Evolutionary conservation across 1,139 yeast genomes (phyloP).

Genomic region (Hemisphaericaspora lyxosophila): DNA sequence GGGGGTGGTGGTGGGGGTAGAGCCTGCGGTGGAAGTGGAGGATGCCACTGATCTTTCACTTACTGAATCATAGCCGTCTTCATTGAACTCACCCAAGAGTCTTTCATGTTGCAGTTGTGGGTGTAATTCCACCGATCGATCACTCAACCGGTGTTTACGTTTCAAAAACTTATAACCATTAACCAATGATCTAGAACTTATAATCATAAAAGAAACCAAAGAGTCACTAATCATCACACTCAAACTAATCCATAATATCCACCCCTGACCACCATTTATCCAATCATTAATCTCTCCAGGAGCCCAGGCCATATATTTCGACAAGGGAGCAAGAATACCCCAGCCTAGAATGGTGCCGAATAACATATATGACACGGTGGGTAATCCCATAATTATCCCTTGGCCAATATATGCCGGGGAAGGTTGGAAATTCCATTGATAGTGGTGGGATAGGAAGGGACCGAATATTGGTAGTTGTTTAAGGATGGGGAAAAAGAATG

Average conservation of each 20-base stretch:
- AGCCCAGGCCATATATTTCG: constrained; percentile 76
- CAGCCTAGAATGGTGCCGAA: constrained; percentile 89
- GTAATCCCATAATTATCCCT: constrained; percentile 95
- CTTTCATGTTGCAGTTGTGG: too few species aligned
- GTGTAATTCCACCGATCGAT: not conserved
- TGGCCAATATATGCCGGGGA: constrained; percentile 98
- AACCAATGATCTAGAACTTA: constrained; percentile 48
- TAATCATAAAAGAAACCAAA: constrained; percentile 72
- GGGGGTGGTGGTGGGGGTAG: not conserved
- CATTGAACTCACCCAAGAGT: not conserved
- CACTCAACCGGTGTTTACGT: not conserved
- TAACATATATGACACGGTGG: constrained; percentile 88
- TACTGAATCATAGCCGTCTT: not conserved
- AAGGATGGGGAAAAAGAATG: constrained; percentile 73
- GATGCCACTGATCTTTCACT: not conserved
- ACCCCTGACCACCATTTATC: constrained; percentile 93
- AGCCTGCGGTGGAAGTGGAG: not conserved
- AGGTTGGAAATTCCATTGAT: constrained; percentile 88
- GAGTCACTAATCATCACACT: constrained; percentile 95
- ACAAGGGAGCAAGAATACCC: constrained; percentile 83
- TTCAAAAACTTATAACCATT: not conserved
- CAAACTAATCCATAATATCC: constrained; percentile 94
- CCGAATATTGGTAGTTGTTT: constrained; percentile 80
- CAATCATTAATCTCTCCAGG: constrained; percentile 89
- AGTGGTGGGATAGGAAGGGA: constrained; percentile 53